A percentile compares a stretch with the other conserved stretches of the same genome.
Conservation (phyloP, 371 early-diverging fungal species). For the Mortierella sp. region DNA sequence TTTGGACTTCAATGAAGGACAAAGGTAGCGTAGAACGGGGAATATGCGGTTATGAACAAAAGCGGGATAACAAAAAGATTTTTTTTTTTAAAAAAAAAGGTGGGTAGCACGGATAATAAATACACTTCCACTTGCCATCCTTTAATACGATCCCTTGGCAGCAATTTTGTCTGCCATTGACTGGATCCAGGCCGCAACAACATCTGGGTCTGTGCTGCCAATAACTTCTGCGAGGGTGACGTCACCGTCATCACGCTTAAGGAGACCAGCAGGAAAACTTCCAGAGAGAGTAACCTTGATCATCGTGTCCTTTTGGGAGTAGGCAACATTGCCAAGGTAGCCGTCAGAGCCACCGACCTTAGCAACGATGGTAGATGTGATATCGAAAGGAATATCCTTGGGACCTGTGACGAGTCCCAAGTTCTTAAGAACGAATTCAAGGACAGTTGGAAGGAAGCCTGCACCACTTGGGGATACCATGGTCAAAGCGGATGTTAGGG, state of each 20-base stretch:
- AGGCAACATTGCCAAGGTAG: conserved; percentile 40
- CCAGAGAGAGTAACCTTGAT: conserved; percentile 28
- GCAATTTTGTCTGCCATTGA: conserved; percentile 26
- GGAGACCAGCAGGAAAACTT: not conserved
- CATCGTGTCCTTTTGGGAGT: conserved; percentile 27
- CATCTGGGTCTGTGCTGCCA: conserved; percentile 17
- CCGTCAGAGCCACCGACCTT: conserved; percentile 35
- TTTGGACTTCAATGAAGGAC: not conserved
- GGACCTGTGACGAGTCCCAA: conserved; percentile 12
- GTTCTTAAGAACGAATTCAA: conserved; percentile 25
- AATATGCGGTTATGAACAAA: conserved; percentile 4
- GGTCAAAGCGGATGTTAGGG: conserved; percentile 28
- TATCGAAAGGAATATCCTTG: conserved; percentile 37
- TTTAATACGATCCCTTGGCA: not conserved
- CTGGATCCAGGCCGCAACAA: conserved; percentile 37
- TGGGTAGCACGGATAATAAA: not conserved
- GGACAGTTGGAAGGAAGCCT: conserved; percentile 17
- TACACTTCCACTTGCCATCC: not conserved
- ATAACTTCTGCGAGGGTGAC: too few species aligned
- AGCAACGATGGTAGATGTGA: conserved; percentile 49
- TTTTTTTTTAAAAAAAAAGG: conserved; percentile 8
- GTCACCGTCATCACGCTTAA: conserved; percentile 34
- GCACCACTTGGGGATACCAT: conserved; percentile 35
- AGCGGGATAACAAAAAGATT: not conserved
- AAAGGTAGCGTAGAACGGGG: not conserved